phyloP scores from a whole-genome alignment of 192 early-diverging fungal genomes.

The Diversispora epigaea region DNA sequence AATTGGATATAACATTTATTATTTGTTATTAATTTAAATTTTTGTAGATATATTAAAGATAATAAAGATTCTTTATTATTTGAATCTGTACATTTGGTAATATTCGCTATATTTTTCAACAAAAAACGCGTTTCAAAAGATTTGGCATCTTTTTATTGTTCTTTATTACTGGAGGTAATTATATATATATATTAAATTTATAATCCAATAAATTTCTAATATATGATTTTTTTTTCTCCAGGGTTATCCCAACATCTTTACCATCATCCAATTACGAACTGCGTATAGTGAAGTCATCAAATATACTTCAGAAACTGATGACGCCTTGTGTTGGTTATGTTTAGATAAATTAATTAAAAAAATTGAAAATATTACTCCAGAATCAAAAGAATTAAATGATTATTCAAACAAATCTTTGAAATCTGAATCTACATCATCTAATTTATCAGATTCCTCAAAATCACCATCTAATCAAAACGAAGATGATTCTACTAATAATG shows the following conservation, averaged over 20 bases:
- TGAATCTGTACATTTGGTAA: constrained; percentile 52
- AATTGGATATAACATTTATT: neutral
- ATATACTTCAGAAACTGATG: constrained; percentile 50
- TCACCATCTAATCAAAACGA: neutral
- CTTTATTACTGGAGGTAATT: constrained; percentile 46
- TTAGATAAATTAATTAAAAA: constrained; percentile 45
- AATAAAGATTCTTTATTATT: constrained; percentile 46
- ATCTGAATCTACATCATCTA: constrained; percentile 13
- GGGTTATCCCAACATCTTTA: constrained; percentile 50
- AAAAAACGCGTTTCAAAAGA: constrained; percentile 49
- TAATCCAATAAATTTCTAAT: neutral
- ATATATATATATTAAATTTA: neutral
- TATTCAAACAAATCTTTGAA: constrained; percentile 25
- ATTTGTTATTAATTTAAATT: constrained; percentile 29
- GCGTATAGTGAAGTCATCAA: constrained; percentile 53
- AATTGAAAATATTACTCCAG: constrained; percentile 35
- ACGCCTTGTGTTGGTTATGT: constrained; percentile 53
- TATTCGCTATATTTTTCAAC: constrained; percentile 48
- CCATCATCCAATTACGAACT: constrained; percentile 47
- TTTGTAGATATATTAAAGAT: constrained; percentile 16
- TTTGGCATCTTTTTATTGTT: constrained; percentile 50
- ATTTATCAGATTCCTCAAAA: constrained; percentile 32
- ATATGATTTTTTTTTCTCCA: constrained; percentile 24
- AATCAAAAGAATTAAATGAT: neutral
- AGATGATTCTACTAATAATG: neutral